Conservation (phyloP, 1,284 basidiomycete genomes). For the Trichosporon coremiiforme region DNA sequence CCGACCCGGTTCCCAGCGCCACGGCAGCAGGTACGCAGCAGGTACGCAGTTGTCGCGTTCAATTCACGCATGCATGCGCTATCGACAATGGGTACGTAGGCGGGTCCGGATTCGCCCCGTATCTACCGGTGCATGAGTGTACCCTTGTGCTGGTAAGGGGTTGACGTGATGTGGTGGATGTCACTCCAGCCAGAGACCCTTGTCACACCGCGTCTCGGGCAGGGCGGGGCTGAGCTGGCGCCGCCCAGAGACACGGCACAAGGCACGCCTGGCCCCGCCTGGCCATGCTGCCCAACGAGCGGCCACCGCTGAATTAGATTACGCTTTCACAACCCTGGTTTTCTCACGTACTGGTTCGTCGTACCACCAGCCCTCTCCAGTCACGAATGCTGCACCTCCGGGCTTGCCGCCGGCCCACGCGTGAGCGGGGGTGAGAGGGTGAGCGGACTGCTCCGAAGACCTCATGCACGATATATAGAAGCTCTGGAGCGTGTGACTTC, state of each 20-base stretch:
- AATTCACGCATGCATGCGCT: not conserved
- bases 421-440: not conserved
- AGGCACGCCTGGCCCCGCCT: not conserved
- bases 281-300: too few relatives aligned
- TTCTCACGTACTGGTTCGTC: not conserved
- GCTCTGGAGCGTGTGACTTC: not conserved
- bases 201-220: not conserved
- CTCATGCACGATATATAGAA: not conserved
- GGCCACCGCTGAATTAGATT: not conserved
- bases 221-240: too few relatives aligned
- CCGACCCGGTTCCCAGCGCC: too few relatives aligned
- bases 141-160: too few relatives aligned
- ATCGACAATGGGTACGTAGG: too few relatives aligned
- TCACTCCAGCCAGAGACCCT: not conserved
- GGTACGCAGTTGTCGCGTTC: too few relatives aligned
- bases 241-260: not conserved
- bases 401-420: not conserved
- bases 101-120: too few relatives aligned
- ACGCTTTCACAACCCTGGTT: conserved; percentile 2
- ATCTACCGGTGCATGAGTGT: too few relatives aligned
- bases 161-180: not conserved
- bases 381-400: not conserved
- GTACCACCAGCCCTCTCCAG: not conserved
- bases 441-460: not conserved
- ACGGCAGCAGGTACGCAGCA: too few relatives aligned